These are phyloP conservation scores for Massospora cicadina DNA, from an alignment of 371 early-diverging fungal species.

Conservation along the genomic window DNA sequence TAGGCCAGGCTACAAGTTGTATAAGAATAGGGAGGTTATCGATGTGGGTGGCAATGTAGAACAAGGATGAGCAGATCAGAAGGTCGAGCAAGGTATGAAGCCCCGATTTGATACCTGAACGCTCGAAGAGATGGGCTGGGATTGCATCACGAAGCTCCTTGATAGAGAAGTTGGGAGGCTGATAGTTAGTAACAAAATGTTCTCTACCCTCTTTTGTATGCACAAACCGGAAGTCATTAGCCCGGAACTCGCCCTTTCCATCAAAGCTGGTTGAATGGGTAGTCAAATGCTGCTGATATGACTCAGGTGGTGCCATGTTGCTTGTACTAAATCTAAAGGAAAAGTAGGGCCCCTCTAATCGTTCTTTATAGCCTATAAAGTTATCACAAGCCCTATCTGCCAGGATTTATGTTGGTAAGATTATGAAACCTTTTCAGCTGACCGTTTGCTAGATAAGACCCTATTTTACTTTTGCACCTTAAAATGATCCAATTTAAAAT, in stretches of 20 bases:
- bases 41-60: constrained; percentile 44
- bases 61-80: constrained; percentile 33
- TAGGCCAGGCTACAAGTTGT: constrained; percentile 42
- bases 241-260: constrained; percentile 1
- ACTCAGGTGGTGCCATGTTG: constrained; percentile 5
- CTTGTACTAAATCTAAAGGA: no score
- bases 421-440: no score
- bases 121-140: constrained; percentile 72
- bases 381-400: no score
- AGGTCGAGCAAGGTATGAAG: constrained; percentile 50
- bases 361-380: no score
- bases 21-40: constrained; percentile 26
- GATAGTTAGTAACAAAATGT: not conserved
- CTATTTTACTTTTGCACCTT: no score
- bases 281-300: not conserved
- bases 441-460: no score
- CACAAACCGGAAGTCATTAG: not conserved
- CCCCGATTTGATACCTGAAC: constrained; percentile 48
- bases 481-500: no score
- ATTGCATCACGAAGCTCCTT: constrained; percentile 72
- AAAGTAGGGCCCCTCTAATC: no score
- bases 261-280: not conserved
- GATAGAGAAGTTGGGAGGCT: constrained; percentile 48
- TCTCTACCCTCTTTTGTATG: not conserved
- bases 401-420: no score